Conservation (phyloP, 1,284 basidiomycete genomes). For the Melampsora larici-populina region DNA sequence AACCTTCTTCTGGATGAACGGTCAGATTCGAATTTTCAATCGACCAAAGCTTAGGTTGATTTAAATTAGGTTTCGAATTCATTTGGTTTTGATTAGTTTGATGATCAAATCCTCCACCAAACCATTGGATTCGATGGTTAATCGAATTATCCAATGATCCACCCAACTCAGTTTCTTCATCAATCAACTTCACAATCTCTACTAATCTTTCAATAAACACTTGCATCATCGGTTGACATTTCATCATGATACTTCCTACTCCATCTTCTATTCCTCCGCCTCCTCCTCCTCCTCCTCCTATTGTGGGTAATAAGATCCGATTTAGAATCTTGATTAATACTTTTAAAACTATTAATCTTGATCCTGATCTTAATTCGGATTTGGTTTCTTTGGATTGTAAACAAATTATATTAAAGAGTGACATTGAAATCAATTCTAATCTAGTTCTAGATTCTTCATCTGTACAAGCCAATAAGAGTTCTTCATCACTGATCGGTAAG, state of each 20-base stretch:
- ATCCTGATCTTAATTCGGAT: background rate
- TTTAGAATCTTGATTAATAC: constrained; percentile 9
- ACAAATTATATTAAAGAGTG: constrained; percentile 28
- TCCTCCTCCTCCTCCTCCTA: background rate
- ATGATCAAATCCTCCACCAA: constrained; percentile 32
- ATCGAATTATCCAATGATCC: background rate
- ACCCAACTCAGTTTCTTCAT: constrained; percentile 1
- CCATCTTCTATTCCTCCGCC: background rate
- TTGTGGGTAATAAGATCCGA: background rate
- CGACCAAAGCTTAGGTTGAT: too few relatives aligned
- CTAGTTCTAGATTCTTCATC: constrained; percentile 23
- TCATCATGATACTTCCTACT: background rate
- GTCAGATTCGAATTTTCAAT: too few relatives aligned
- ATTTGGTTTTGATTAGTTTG: background rate
- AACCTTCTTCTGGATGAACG: too few relatives aligned
- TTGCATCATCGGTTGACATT: constrained; percentile 24
- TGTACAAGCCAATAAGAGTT: constrained; percentile 21
- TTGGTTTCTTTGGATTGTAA: constrained; percentile 4
- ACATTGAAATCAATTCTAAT: constrained; percentile 21
- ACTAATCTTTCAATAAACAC: constrained; percentile 23
- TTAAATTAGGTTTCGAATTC: too few relatives aligned
- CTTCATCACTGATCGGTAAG: constrained; percentile 34
- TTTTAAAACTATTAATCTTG: constrained; percentile 15
- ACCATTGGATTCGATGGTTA: constrained; percentile 14
- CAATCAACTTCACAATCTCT: constrained; percentile 24